Evolutionary conservation across 1,284 basidiomycete genomes (phyloP), one percentile per base, ranked within the genome.

Genomic region (Ustilago loliicola): DNA sequence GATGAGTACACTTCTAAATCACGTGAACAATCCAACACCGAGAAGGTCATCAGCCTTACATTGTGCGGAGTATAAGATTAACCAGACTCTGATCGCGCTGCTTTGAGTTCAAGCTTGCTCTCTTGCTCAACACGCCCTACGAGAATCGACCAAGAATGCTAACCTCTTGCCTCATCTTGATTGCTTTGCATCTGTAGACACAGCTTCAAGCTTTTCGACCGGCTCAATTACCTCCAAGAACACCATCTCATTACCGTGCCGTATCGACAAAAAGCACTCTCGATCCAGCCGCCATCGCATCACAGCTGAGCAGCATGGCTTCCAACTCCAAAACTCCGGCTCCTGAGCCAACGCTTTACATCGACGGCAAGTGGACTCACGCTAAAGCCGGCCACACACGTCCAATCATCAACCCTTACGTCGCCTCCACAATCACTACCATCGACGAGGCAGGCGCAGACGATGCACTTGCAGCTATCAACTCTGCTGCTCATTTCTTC

Each of bases 341-440:
- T 1, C 68, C 77, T 10, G 66, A 75, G 62, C 85, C 84, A n/a
- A 86, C 85, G 30, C 77, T 86, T 25, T 85, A 73, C 69, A 85
- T 86, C 53, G 72, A 85, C 42, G 85, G 85, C 61, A 64, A 82
- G 61, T 86, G 85, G 85, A 61, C 63, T 25, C 69, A 79, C 45
- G 70, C 83, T 4, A 77, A 76, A 47, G 61, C 67, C 10, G 80
- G 82, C 32, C 62, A 81, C 56, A 80, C 78, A 15, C 74, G 85
- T 38, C 68, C 80, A 38, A 83, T 78, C 48, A 82, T 83, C 79
- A 83, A 84, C 53, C 85, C 85, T 5, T 83, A 64, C 53, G 80
- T 84, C 53, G 69, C 53, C n/a, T 71, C 67, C 10, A 74, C 76
- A 2, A 76, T 85, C 59, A 72, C 72, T 2, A 59, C 73, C 51